Base-by-base conservation (phyloP, 208 protist genomes). In the Wallacemonas sp. region DNA sequence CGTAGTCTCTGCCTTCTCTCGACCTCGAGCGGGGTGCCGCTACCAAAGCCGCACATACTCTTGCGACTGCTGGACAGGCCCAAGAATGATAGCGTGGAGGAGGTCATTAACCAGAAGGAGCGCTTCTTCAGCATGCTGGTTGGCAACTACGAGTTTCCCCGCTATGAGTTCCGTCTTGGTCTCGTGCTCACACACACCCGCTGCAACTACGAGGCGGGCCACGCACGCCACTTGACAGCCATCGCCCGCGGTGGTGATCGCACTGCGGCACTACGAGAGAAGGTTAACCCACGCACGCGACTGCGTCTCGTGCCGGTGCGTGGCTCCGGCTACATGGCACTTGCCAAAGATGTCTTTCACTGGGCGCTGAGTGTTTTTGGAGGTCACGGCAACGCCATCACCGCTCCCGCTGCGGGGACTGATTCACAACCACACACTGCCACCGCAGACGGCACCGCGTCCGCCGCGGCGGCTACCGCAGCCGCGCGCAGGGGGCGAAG, bases 1-100 rank as follows among this genome's bases (percentile, higher is more conserved):
- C 54, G 31, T 4, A 71, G 55, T 55, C 49, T 84, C 4, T 84
- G 55, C 39, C 71, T 90, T 36, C 70, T 86, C 59, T 85, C 14
- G 36, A 17, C 28, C 49, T 66, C 61, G n/a, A 53, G 26, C 24
- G 61, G 61, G 14, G 61, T 68, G 36, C 63, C 63, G 2, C 26
- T 68, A 21, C 63, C 63, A 15, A 53, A 61, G 36, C 36, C 30
- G 5, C 24, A n/a, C 49, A 47, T 68, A 11, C 27, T 68, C 42
- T 24, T 58, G 4, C 6, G 33, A 1, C 33, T 61, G 14, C 63
- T 68, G 24, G 51, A 61, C 45, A 51, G 41, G 45, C 42, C 63
- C 49, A 58, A 49, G 46, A 27, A 58, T 34, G 21, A 42, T 15
- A 67, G 19, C 47, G 6, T 49, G 4, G 49, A 67, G 38, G 42